A percentile compares a stretch with the other conserved stretches of the same genome.
These are phyloP conservation scores for Termitomyces sp. DNA, from an alignment of 768 basidiomycete species.

Conservation along the genomic window DNA sequence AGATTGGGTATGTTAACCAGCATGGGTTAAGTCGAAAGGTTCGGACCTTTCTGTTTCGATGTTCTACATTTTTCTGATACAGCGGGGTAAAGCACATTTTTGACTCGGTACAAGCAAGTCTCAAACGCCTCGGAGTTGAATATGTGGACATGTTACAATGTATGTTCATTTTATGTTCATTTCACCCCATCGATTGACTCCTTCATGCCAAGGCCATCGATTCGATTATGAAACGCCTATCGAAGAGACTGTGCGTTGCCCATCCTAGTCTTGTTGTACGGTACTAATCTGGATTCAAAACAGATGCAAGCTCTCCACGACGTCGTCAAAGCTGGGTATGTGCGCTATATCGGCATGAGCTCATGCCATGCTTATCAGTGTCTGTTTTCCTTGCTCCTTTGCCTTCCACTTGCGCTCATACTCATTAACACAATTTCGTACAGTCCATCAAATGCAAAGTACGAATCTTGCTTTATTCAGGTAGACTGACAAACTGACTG, in stretches of 20 bases:
- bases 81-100: background rate
- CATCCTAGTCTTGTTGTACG: background rate
- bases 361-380: background rate
- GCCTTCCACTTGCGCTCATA: background rate
- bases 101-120: background rate
- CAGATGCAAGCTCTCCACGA: background rate
- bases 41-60: background rate
- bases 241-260: background rate
- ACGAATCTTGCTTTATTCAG: background rate
- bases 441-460: background rate
- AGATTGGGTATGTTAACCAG: background rate
- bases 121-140: background rate
- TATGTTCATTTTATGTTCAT: background rate
- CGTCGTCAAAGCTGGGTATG: background rate
- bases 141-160: background rate
- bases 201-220: background rate
- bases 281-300: background rate
- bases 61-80: background rate
- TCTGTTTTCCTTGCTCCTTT: background rate
- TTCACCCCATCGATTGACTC: background rate
- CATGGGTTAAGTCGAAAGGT: background rate
- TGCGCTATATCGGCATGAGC: background rate
- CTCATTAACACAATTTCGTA: background rate
- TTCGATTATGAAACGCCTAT: background rate
- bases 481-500: background rate